A percentile compares a stretch with the other conserved stretches of the same genome.
Evolutionary conservation across 164 flowering plant species (phyloP).

Genomic region (Amborella trichopoda): DNA sequence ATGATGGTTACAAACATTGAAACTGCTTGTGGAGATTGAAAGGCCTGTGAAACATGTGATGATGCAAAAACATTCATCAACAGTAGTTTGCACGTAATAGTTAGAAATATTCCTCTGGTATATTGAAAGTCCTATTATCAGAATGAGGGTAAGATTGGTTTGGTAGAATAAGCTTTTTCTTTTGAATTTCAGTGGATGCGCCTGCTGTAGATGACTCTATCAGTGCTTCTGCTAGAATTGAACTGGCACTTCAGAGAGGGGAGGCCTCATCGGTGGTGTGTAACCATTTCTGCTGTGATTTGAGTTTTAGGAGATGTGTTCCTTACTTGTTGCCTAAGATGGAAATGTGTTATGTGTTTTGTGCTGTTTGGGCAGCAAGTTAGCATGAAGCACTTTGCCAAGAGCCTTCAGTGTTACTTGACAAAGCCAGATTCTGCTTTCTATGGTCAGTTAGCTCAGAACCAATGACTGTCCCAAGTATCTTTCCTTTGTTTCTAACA

Average conservation of each 20-base stretch:
- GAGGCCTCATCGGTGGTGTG: conserved; percentile 55
- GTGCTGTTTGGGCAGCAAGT: conserved; percentile 37
- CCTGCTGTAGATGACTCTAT: conserved; percentile 36
- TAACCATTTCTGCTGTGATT: neutral
- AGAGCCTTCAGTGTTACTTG: conserved; percentile 70
- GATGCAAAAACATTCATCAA: too few species aligned
- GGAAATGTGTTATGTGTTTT: neutral
- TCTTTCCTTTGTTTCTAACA: too few species aligned
- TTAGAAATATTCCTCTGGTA: too few species aligned
- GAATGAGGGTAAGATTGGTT: too few species aligned
- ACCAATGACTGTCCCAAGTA: too few species aligned
- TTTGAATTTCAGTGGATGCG: conserved; percentile 15
- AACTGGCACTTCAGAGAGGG: conserved; percentile 52
- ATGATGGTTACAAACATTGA: too few species aligned
- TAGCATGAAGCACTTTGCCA: conserved; percentile 78
- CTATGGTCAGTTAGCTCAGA: conserved; percentile 57
- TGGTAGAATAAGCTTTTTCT: neutral
- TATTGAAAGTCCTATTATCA: too few species aligned
- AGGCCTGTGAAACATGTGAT: too few species aligned
- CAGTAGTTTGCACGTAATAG: too few species aligned
- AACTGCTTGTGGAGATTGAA: too few species aligned
- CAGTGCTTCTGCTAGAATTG: conserved; percentile 50
- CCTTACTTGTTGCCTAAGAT: neutral
- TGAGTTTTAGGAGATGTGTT: neutral
- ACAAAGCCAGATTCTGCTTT: conserved; percentile 87